Percentiles rank a stretch among this genome's conserved stretches.
Evolutionary conservation across 179 eudicot genomes (phyloP).

Genomic region (Beta lomatogona): DNA sequence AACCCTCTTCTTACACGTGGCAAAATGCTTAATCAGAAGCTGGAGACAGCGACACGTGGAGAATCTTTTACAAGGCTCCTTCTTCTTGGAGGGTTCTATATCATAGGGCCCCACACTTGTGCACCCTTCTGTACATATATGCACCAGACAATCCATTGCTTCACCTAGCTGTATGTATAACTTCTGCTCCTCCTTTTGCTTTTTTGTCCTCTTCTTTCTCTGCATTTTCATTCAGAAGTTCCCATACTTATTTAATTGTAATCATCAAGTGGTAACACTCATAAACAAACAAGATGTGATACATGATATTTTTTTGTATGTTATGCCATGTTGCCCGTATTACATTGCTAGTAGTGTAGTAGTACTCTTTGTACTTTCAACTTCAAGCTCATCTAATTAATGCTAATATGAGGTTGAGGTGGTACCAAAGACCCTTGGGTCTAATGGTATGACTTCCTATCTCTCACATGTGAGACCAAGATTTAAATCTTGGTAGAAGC

Average conservation of each 20-base stretch:
- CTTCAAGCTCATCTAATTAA: too few species aligned
- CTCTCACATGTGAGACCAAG: too few species aligned
- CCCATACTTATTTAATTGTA: neutral
- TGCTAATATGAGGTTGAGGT: too few species aligned
- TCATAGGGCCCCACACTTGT: constrained; percentile 77
- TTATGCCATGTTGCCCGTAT: neutral
- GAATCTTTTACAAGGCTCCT: constrained; percentile 67
- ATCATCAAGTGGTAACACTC: neutral
- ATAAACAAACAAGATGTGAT: neutral
- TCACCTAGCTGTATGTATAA: constrained; percentile 71
- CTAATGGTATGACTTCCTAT: too few species aligned
- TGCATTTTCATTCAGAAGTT: constrained; percentile 31
- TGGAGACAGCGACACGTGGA: constrained; percentile 81
- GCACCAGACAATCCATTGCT: constrained; percentile 93
- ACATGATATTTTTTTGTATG: neutral
- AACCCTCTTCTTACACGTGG: constrained; percentile 67
- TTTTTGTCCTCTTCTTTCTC: constrained; percentile 78
- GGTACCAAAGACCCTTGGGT: too few species aligned
- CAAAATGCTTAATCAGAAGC: constrained; percentile 69
- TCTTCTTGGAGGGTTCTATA: constrained; percentile 57
- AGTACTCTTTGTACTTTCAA: too few species aligned
- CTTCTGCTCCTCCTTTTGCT: constrained; percentile 60
- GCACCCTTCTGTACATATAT: constrained; percentile 94
- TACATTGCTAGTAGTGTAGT: too few species aligned
- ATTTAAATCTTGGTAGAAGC: too few species aligned